A percentile compares a stretch with the other conserved stretches of the same genome.
Conservation (phyloP, 176 grass and related monocot genomes). For the Triticum urartu region DNA sequence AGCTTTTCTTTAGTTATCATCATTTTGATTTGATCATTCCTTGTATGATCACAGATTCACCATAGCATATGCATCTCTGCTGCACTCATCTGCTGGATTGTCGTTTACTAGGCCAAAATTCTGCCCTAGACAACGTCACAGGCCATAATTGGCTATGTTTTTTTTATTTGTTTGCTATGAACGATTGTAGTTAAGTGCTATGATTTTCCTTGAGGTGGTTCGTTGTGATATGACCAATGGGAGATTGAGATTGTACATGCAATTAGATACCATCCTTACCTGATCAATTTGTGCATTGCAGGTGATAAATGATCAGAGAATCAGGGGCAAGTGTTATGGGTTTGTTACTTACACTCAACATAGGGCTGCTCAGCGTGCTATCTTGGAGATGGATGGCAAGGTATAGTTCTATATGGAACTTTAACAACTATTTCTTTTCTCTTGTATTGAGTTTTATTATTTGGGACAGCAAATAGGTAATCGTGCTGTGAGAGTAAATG, state of each 20-base stretch:
- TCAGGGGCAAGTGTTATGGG: conserved; percentile 85
- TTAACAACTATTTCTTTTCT: background rate
- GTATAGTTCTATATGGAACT: conserved; percentile 36
- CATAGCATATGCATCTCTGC: background rate
- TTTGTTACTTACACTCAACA: conserved; percentile 78
- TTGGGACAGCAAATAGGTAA: conserved; percentile 65
- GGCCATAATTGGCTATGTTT: background rate
- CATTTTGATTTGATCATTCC: background rate
- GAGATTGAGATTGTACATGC: background rate
- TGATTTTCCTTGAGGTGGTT: background rate
- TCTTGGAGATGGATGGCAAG: conserved; percentile 77
- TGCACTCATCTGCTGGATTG: background rate
- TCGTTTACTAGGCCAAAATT: background rate
- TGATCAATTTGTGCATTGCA: conserved; percentile 33
- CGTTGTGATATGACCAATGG: background rate
- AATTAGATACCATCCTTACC: background rate
- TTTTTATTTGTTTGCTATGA: conserved; percentile 25
- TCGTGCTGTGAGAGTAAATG: conserved; percentile 78
- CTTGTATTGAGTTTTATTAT: conserved; percentile 10
- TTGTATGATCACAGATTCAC: background rate
- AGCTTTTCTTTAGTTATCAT: background rate
- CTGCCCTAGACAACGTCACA: background rate
- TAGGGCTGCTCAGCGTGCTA: conserved; percentile 69
- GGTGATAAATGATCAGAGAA: conserved; percentile 83
- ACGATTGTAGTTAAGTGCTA: background rate